A percentile compares a stretch with the other conserved stretches of the same genome.
These are phyloP conservation scores for Rickenella mellea DNA, from an alignment of 768 basidiomycete genomes.

Conservation along the genomic window DNA sequence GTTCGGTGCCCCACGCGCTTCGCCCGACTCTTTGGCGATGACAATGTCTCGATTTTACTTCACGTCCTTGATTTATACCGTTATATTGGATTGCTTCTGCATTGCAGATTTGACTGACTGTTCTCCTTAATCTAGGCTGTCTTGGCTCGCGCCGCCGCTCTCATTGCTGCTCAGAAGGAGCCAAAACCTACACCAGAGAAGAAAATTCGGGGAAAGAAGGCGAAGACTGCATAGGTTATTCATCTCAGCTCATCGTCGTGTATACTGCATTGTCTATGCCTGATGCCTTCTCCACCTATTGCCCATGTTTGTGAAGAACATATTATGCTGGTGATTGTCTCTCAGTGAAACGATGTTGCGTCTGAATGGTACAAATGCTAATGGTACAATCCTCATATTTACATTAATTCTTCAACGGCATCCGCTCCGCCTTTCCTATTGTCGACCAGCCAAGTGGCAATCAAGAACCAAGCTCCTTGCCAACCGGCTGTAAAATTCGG, in stretches of 20 bases:
- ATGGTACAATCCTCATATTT: too few relatives aligned
- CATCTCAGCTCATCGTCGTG: not conserved
- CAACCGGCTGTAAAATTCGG: constrained; percentile 51
- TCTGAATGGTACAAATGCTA: too few relatives aligned
- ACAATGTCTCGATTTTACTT: constrained; percentile 29
- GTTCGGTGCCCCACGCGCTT: constrained; percentile 49
- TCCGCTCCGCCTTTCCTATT: too few relatives aligned
- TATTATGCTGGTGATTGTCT: too few relatives aligned
- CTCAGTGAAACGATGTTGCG: too few relatives aligned
- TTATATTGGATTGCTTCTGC: constrained; percentile 1
- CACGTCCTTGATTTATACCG: constrained; percentile 9
- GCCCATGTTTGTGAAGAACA: too few relatives aligned
- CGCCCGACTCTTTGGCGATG: constrained; percentile 66
- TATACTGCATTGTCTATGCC: not conserved
- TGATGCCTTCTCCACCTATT: not conserved
- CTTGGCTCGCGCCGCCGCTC: constrained; percentile 68
- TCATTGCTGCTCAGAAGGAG: constrained; percentile 60
- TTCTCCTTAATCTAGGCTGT: constrained; percentile 39
- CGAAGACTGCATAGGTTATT: constrained; percentile 12
- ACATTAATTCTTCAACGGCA: too few relatives aligned
- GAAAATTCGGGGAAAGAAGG: constrained; percentile 70
- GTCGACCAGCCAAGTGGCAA: not conserved
- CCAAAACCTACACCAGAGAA: constrained; percentile 57
- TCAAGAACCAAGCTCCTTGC: constrained; percentile 29
- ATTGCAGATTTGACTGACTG: constrained; percentile 20